Evolutionary conservation across 345 rosid genomes (phyloP).

Genomic region (Eucalyptus rudis): DNA sequence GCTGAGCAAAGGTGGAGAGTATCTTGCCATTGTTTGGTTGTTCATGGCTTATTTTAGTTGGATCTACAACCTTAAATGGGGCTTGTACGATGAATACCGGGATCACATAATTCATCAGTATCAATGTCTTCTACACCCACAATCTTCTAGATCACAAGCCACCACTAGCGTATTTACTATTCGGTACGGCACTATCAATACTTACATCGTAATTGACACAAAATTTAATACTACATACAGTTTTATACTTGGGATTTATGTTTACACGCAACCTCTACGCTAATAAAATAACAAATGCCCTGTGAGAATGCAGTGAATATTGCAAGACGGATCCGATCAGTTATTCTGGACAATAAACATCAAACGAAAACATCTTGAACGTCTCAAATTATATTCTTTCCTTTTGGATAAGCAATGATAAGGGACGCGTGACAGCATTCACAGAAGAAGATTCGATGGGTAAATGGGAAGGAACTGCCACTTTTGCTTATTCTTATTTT

Average conservation of each 20-base stretch:
- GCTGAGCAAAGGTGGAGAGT: neutral
- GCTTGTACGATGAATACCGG: neutral
- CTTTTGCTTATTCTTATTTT: neutral
- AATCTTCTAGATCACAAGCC: neutral
- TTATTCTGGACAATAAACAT: neutral
- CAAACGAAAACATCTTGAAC: neutral
- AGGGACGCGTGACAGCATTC: neutral
- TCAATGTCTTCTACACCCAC: neutral
- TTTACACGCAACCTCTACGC: neutral
- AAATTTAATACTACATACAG: neutral
- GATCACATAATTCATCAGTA: neutral
- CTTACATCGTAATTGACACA: neutral
- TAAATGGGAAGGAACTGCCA: neutral
- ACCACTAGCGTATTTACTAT: neutral
- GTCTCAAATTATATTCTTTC: neutral
- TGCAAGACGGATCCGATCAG: neutral
- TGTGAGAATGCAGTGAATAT: neutral
- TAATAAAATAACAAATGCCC: neutral
- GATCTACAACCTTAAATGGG: neutral
- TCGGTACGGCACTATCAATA: no score
- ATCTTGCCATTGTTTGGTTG: neutral
- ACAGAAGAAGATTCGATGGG: neutral
- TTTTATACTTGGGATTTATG: neutral
- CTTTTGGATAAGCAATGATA: accelerated
- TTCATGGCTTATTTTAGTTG: neutral